Percentiles rank a stretch among this genome's conserved stretches.
Conservation (phyloP, 2,329 filamentous ascomycete species). For the Rhynchosporium agropyri region DNA sequence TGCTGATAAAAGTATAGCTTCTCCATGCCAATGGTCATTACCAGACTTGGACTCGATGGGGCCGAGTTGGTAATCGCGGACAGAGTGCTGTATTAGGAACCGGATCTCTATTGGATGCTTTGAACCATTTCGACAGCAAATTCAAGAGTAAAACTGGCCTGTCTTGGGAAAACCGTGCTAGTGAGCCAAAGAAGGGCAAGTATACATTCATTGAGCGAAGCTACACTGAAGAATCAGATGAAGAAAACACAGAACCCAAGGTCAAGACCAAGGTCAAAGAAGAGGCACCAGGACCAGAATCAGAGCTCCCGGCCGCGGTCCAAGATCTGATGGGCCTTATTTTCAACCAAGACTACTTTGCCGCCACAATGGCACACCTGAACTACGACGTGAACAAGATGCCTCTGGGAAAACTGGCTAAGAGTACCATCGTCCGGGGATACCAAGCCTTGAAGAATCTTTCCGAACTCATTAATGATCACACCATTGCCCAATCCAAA, state of each 20-base stretch:
- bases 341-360: slow-evolving; percentile 77
- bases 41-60: slow-evolving; percentile 77
- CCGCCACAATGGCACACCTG: slow-evolving; percentile 64
- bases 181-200: slow-evolving; percentile 63
- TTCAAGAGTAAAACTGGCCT: slow-evolving; percentile 65
- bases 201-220: slow-evolving; percentile 82
- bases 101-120: slow-evolving; percentile 49
- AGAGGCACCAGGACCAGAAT: slow-evolving; percentile 48
- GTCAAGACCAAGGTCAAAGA: slow-evolving; percentile 39
- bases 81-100: slow-evolving; percentile 50
- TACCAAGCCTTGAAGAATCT: slow-evolving; percentile 79
- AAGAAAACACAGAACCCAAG: slow-evolving; percentile 50
- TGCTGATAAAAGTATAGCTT: slow-evolving; percentile 46
- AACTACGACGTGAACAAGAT: slow-evolving; percentile 78
- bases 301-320: slow-evolving; percentile 60
- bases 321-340: slow-evolving; percentile 78
- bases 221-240: slow-evolving; percentile 71
- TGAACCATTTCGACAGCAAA: slow-evolving; percentile 59
- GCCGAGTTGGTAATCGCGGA: slow-evolving; percentile 68
- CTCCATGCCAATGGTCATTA: slow-evolving; percentile 44
- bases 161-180: slow-evolving; percentile 54
- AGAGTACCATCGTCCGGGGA: slow-evolving; percentile 72
- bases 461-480: slow-evolving; percentile 63
- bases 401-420: slow-evolving; percentile 82
- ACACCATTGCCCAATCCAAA: slow-evolving; percentile 48